A percentile compares a stretch with the other conserved stretches of the same genome.
These are phyloP conservation scores for Nemania sp. DNA, from an alignment of 2,329 filamentous ascomycete species.

Conservation along the genomic window DNA sequence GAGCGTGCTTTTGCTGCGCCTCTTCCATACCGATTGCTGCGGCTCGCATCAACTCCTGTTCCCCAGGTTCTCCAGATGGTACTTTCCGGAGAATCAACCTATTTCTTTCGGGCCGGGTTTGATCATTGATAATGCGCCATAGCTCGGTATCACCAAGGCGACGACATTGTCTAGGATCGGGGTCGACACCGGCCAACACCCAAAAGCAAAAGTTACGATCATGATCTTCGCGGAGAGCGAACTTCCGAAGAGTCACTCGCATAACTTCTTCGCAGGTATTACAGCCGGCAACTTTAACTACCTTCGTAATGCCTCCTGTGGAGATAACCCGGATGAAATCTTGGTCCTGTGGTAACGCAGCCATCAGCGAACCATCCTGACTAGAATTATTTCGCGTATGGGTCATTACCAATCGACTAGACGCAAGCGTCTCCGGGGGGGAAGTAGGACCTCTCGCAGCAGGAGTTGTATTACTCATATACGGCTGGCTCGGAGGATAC, in stretches of 20 bases:
- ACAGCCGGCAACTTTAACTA: conserved; percentile 92
- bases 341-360: conserved; percentile 84
- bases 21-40: conserved; percentile 92
- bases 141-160: conserved; percentile 88
- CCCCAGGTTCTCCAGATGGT: conserved; percentile 89
- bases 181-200: conserved; percentile 85
- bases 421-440: conserved; percentile 71
- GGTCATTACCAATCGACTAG: conserved; percentile 70
- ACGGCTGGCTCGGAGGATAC: conserved; percentile 65
- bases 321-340: conserved; percentile 94
- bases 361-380: conserved; percentile 87
- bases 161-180: conserved; percentile 83
- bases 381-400: conserved; percentile 86
- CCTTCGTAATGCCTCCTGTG: conserved; percentile 89
- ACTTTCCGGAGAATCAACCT: conserved; percentile 92
- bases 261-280: conserved; percentile 94
- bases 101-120: conserved; percentile 85
- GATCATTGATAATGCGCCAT: conserved; percentile 90
- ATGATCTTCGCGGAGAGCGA: conserved; percentile 88
- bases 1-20: conserved; percentile 77
- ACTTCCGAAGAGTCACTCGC: conserved; percentile 87
- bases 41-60: conserved; percentile 86
- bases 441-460: conserved; percentile 69
- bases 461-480: conserved; percentile 61
- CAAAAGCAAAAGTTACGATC: conserved; percentile 98